Evolutionary conservation across 345 rosid species (phyloP).

Genomic region (Fremontodendron californicum): DNA sequence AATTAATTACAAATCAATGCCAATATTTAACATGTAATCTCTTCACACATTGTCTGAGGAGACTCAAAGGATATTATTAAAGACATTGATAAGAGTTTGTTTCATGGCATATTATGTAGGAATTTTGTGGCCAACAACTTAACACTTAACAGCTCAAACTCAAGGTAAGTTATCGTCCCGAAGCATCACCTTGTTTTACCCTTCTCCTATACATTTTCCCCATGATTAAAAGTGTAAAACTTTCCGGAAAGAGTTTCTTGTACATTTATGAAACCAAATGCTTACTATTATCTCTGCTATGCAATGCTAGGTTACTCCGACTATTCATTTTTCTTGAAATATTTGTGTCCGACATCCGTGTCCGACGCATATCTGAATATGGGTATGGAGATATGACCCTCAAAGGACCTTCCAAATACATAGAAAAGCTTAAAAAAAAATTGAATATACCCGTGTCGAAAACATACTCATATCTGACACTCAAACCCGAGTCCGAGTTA

Average conservation of each 20-base stretch:
- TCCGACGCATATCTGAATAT: too few relatives aligned
- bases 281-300: not conserved
- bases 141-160: conserved; percentile 24
- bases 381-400: too few relatives aligned
- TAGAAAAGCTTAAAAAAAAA: too few relatives aligned
- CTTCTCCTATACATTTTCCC: not conserved
- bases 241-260: not conserved
- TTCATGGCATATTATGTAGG: conserved; percentile 19
- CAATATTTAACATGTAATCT: not conserved
- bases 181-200: not conserved
- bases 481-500: too few relatives aligned
- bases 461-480: too few relatives aligned
- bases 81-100: not conserved
- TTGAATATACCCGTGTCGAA: too few relatives aligned
- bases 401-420: too few relatives aligned
- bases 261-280: not conserved
- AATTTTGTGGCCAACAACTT: conserved; percentile 34
- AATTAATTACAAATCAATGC: not conserved
- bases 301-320: too few relatives aligned
- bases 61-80: not conserved
- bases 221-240: not conserved
- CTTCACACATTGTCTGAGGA: not conserved
- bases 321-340: too few relatives aligned
- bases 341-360: too few relatives aligned
- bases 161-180: conserved; percentile 12